phyloP scores from a whole-genome alignment of 1,284 basidiomycete genomes.

The Microbotryum intermedium region DNA sequence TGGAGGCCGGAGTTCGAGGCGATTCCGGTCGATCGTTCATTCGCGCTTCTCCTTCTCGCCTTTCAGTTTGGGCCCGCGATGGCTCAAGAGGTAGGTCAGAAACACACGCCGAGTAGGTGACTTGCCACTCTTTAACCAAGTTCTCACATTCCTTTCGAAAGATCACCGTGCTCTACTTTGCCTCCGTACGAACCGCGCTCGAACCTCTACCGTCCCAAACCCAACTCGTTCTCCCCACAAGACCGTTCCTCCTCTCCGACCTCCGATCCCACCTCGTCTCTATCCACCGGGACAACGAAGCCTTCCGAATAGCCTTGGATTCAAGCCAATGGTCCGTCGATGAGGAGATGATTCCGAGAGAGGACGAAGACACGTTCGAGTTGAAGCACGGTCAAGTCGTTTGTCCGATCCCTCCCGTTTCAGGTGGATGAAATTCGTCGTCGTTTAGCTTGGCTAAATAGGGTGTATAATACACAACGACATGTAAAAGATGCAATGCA shows the following conservation, averaged over 20 bases:
- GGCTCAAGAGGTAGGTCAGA: no score
- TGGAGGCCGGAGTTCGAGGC: no score
- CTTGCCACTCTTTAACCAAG: no score
- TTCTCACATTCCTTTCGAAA: neutral
- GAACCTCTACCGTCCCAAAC: constrained; percentile 48
- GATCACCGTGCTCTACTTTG: constrained; percentile 58
- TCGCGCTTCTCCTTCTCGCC: no score
- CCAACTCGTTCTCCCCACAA: constrained; percentile 43
- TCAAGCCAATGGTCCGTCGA: constrained; percentile 66
- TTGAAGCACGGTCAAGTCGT: constrained; percentile 66
- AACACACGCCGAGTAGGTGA: no score
- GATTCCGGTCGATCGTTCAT: no score
- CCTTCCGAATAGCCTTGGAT: constrained; percentile 49
- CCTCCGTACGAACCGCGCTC: constrained; percentile 61
- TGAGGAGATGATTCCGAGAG: constrained; percentile 62
- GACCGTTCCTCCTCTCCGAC: constrained; percentile 47
- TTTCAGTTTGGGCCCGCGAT: no score
- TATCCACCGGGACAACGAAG: constrained; percentile 46
- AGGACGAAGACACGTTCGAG: constrained; percentile 39
- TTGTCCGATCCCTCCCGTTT: constrained; percentile 70
- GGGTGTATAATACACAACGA: neutral
- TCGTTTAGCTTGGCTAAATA: neutral
- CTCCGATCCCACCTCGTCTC: constrained; percentile 49
- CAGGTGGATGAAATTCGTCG: constrained; percentile 51
- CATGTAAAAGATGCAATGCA: constrained; percentile 3